Evolutionary conservation across 2,329 filamentous ascomycete species (phyloP).

Genomic region (Chaetomium sp.): DNA sequence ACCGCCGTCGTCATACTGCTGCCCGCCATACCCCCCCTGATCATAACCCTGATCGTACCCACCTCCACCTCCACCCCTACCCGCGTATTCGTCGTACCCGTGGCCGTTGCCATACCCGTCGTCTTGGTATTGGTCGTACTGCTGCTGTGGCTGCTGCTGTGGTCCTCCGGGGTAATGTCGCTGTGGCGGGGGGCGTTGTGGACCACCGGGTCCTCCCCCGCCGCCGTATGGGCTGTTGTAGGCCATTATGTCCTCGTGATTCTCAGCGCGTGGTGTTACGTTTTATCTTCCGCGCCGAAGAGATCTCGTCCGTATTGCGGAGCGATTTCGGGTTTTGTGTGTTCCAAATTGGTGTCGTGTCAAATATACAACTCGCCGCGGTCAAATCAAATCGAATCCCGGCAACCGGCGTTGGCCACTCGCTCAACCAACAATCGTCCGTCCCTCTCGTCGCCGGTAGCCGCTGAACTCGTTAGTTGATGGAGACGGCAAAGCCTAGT

Average conservation of each 20-base stretch:
- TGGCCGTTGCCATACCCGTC: conserved; percentile 33
- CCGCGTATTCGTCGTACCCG: conserved; percentile 36
- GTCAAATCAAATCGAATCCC: too few relatives aligned
- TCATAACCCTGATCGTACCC: conserved; percentile 37
- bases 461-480: neutral
- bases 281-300: too few relatives aligned
- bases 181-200: conserved; percentile 36
- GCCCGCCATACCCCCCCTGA: conserved; percentile 27
- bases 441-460: neutral
- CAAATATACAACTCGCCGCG: too few relatives aligned
- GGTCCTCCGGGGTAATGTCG: conserved; percentile 30
- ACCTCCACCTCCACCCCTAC: conserved; percentile 20
- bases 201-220: conserved; percentile 35
- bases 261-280: too few relatives aligned
- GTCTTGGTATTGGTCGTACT: conserved; percentile 42
- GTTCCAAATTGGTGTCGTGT: too few relatives aligned
- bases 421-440: neutral
- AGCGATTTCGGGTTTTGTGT: too few relatives aligned
- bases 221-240: conserved; percentile 43
- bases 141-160: conserved; percentile 25
- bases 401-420: too few relatives aligned
- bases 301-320: too few relatives aligned
- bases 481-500: neutral
- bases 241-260: conserved; percentile 37
- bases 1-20: conserved; percentile 37